Base-by-base conservation (phyloP, 306 rosid species). In the Begonia peltatifolia region DNA sequence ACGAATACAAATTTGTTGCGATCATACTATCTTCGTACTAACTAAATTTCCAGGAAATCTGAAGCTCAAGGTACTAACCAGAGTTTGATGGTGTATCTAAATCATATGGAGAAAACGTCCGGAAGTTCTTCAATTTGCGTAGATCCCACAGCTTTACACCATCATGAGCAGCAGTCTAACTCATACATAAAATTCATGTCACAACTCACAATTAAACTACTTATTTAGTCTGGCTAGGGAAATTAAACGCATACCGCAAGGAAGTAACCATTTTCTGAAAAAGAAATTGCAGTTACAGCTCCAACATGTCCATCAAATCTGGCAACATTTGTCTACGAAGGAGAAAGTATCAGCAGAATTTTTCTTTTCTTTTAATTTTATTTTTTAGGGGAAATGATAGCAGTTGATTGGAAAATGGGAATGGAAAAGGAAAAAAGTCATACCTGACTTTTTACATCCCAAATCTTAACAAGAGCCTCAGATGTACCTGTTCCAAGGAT, bases 381-480 rank as follows among this genome's bases (percentile, higher is more conserved):
- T 46, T 7, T 25, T 36, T 59, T 4, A 25, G 4, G 46, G 56
- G 44, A 12, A 62, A 47, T 51, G 16, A 54, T 3, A 60, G 47
- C 56, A 61, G 23, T 7, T 30, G 6, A 30, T 30, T 30, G 38
- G 9, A 30, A 30, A 30, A 30, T 15, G 36, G 6, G 2, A 47
- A 56, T 16, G 36, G 9, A 56, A 16, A 46, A 47, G 41, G 42
- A 58, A 17, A 48, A 46, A 30, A 52, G 22, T 62, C n/a, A 42
- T 60, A 87, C 99, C 94, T 92, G 99, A 77, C 88, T 84, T 74
- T 92, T 92, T 47, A 92, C 96, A 64, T 92, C 99, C 99, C 99
- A 92, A 56, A 92, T 86, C 67, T 87, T 92, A 55, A 92, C 99
- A 68, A 83, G 60, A 50, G 87, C 77, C 50, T 74, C 94, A 1